Conservation (phyloP, 2,329 filamentous ascomycete genomes). For the Penicillium sp. region DNA sequence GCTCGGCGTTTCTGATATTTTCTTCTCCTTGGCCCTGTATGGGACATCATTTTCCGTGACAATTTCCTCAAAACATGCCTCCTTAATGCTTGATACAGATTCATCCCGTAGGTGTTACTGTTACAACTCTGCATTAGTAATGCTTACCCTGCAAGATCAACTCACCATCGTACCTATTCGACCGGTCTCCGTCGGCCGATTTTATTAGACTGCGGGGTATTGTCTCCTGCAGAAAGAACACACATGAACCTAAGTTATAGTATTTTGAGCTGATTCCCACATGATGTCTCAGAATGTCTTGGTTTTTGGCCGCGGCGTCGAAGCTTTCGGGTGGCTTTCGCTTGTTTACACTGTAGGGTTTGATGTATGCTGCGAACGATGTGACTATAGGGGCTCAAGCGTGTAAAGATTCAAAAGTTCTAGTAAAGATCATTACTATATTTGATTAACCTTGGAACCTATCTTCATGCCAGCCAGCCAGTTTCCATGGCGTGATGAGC, state of each 20-base stretch:
- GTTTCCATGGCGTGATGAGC: too few species aligned
- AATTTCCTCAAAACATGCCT: background rate
- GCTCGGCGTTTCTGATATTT: slow-evolving; percentile 13
- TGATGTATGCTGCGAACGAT: background rate
- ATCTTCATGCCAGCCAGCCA: too few species aligned
- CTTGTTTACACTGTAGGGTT: background rate
- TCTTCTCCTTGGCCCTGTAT: background rate
- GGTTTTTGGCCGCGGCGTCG: background rate
- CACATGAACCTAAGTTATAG: too few species aligned
- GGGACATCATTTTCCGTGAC: background rate
- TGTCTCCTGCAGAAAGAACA: background rate
- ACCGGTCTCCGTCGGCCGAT: slow-evolving; percentile 23
- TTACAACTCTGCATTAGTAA: background rate
- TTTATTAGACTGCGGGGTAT: slow-evolving; percentile 8
- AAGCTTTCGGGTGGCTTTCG: slow-evolving; percentile 15
- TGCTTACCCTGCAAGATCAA: background rate
- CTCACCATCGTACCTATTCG: background rate
- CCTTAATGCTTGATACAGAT: background rate
- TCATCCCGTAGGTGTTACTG: background rate
- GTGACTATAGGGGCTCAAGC: background rate
- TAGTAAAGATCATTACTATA: background rate
- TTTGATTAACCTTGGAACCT: background rate
- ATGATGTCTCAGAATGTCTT: background rate
- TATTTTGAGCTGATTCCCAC: background rate
- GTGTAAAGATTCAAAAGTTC: background rate